phyloP scores from a whole-genome alignment of 1,284 basidiomycete species.

The Coniferiporia weirii region DNA sequence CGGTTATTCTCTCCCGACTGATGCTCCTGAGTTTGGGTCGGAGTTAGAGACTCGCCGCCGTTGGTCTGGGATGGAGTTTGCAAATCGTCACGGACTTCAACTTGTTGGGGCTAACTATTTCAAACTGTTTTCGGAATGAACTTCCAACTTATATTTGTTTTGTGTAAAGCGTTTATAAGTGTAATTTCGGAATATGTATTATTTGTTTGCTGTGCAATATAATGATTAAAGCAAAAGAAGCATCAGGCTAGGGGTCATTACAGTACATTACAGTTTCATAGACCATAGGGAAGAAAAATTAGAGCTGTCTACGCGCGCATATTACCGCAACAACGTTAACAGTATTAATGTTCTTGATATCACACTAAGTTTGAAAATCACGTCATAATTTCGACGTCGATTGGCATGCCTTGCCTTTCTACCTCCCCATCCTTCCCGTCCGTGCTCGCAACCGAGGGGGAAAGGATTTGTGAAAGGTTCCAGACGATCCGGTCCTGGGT shows the following conservation, averaged over 20 bases:
- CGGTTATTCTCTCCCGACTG: slow-evolving; percentile 37
- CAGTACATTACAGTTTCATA: too few species aligned
- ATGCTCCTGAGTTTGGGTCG: slow-evolving; percentile 43
- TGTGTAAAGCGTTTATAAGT: slow-evolving; percentile 13
- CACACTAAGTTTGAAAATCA: not conserved
- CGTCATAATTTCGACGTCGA: not conserved
- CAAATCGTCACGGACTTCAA: slow-evolving; percentile 44
- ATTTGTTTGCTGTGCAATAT: not conserved
- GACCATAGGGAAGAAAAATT: too few species aligned
- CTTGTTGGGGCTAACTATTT: slow-evolving; percentile 60
- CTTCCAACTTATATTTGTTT: not conserved
- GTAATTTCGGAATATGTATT: not conserved
- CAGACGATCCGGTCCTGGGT: slow-evolving; percentile 21
- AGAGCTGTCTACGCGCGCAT: too few species aligned
- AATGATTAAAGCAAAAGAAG: not conserved
- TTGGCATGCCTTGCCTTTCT: slow-evolving; percentile 5
- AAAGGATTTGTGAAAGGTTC: slow-evolving; percentile 5
- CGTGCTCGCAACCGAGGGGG: not conserved
- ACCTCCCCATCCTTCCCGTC: not conserved
- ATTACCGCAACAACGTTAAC: too few species aligned
- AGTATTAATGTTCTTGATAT: too few species aligned
- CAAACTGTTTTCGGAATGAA: slow-evolving; percentile 18
- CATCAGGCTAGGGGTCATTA: not conserved
- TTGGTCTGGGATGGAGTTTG: slow-evolving; percentile 54
- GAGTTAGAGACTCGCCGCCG: slow-evolving; percentile 42